Evolutionary conservation across 2,329 filamentous ascomycete species (phyloP).

Genomic region (Phoma sp.): DNA sequence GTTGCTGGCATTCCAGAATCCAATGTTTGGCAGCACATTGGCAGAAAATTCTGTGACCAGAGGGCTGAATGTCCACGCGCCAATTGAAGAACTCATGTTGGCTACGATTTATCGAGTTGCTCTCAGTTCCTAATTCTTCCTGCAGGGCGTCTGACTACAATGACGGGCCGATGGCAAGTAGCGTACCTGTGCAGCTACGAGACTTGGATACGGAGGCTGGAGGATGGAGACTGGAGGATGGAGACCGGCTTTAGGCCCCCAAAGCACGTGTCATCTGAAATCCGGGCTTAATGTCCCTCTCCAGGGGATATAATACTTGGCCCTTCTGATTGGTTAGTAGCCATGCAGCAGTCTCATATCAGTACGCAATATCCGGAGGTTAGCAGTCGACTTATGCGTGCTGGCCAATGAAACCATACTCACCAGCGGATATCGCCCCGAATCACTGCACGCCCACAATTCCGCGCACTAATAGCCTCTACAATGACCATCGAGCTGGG

Average conservation of each 20-base stretch:
- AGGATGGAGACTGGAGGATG: too few relatives aligned
- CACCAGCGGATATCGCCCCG: neutral
- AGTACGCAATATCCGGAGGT: neutral
- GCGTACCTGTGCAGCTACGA: neutral
- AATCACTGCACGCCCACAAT: neutral
- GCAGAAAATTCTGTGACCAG: slow-evolving; percentile 33
- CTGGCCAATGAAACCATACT: neutral
- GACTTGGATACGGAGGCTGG: neutral
- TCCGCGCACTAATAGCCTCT: too few relatives aligned
- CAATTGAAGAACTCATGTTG: slow-evolving; percentile 27
- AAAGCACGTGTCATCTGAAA: neutral
- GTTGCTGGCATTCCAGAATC: slow-evolving; percentile 41
- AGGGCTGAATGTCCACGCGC: slow-evolving; percentile 40
- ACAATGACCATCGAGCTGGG: too few relatives aligned
- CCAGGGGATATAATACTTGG: slow-evolving; percentile 2
- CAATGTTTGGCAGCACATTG: slow-evolving; percentile 38
- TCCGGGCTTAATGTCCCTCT: neutral
- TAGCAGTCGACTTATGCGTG: neutral
- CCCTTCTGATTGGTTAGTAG: neutral
- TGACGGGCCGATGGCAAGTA: neutral
- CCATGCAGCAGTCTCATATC: neutral
- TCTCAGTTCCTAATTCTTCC: too few relatives aligned
- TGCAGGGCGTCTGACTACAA: neutral
- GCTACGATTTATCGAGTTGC: neutral
- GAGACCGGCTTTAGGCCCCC: neutral